Conservation (phyloP, 2,329 filamentous ascomycete species). For the Zasmidium angulare region DNA sequence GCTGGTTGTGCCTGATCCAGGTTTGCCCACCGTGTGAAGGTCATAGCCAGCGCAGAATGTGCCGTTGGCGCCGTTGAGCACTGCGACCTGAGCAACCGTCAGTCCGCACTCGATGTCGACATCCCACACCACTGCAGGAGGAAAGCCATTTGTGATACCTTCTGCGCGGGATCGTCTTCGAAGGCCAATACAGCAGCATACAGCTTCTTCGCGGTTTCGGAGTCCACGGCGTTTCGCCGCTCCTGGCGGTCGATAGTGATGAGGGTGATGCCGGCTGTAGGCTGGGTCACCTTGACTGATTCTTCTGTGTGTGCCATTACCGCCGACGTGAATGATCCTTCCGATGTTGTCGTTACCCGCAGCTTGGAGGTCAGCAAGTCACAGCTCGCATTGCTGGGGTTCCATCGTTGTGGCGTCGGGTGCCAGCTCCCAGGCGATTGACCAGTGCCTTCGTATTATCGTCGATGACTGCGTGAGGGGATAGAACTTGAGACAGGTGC, state of each 20-base stretch:
- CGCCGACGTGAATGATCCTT: too few species aligned
- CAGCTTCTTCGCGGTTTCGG: conserved; percentile 49
- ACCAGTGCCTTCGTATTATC: too few species aligned
- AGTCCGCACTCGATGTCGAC: too few species aligned
- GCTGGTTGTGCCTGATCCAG: not conserved
- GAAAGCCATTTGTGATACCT: too few species aligned
- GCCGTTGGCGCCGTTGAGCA: conserved; percentile 49
- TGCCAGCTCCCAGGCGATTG: too few species aligned
- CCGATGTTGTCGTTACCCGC: too few species aligned
- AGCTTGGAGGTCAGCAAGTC: too few species aligned
- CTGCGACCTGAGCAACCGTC: conserved; percentile 8
- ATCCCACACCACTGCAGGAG: too few species aligned
- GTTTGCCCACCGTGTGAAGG: conserved; percentile 46
- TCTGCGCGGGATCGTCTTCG: conserved; percentile 52
- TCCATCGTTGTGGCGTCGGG: too few species aligned
- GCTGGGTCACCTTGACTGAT: conserved; percentile 24
- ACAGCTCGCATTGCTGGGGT: too few species aligned
- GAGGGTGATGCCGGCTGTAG: conserved; percentile 49
- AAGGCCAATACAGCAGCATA: conserved; percentile 51
- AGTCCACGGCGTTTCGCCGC: conserved; percentile 55
- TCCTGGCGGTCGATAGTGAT: conserved; percentile 56
- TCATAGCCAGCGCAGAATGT: conserved; percentile 58
- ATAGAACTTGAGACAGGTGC: too few species aligned
- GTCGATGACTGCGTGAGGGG: too few species aligned
- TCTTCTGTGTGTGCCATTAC: conserved; percentile 3